Evolutionary conservation across 345 rosid species (phyloP).

Genomic region (Hibiscus mutabilis): DNA sequence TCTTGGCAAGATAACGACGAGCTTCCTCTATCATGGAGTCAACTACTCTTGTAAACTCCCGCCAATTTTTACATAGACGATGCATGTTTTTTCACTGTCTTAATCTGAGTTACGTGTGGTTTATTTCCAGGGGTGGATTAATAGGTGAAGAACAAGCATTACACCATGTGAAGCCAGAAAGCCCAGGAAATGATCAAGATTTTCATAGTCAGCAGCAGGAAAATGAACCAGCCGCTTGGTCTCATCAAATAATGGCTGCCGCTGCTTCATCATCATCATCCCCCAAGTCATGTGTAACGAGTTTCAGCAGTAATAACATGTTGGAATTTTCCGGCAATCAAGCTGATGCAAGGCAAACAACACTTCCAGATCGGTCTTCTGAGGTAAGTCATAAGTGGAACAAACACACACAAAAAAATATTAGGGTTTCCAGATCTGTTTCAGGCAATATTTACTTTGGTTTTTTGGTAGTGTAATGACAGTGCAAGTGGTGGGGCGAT

Average conservation of each 20-base stretch:
- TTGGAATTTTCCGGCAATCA: conserved; percentile 59
- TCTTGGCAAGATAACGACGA: conserved; percentile 60
- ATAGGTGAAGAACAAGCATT: conserved; percentile 52
- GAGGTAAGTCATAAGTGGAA: conserved; percentile 36
- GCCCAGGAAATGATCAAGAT: conserved; percentile 18
- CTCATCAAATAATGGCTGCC: conserved; percentile 37
- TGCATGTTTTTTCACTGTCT: background rate
- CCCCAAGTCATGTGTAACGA: conserved; percentile 58
- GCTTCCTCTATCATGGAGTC: conserved; percentile 81
- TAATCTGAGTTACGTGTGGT: background rate
- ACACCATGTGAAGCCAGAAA: conserved; percentile 63
- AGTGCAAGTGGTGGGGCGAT: conserved; percentile 59
- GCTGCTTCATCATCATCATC: conserved; percentile 31
- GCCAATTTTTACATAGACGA: background rate
- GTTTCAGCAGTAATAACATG: conserved; percentile 44
- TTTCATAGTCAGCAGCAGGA: conserved; percentile 17
- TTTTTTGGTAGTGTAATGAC: conserved; percentile 59
- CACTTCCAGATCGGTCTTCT: conserved; percentile 61
- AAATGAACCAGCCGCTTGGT: conserved; percentile 32
- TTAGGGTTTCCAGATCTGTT: conserved; percentile 10
- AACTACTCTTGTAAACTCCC: conserved; percentile 47
- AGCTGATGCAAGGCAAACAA: conserved; percentile 45
- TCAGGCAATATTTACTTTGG: background rate
- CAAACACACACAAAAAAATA: background rate
- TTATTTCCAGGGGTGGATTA: conserved; percentile 53